These are phyloP conservation scores for Styphnolobium japonicum DNA, from an alignment of 306 rosid genomes.

Conservation along the genomic window DNA sequence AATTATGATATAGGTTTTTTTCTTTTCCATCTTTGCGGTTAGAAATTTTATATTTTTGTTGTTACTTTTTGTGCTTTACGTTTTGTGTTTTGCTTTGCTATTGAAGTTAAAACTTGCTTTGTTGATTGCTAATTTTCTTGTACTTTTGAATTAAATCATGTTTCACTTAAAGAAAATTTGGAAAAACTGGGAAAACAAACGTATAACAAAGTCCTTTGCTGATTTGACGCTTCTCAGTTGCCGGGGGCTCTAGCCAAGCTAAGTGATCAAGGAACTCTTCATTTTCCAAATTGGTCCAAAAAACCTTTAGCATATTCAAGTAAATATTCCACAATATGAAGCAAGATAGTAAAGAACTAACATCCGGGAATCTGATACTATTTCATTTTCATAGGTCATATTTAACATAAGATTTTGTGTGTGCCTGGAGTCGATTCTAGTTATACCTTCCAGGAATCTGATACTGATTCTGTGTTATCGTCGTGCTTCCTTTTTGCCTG, in stretches of 20 bases:
- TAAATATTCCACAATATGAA: not conserved
- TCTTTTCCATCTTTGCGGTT: no score
- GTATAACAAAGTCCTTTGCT: not conserved
- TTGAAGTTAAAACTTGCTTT: not conserved
- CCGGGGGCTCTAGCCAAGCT: not conserved
- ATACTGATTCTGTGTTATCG: not conserved
- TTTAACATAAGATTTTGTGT: not conserved
- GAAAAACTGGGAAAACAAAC: not conserved
- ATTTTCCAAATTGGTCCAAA: not conserved
- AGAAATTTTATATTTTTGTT: not conserved
- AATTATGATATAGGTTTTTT: no score
- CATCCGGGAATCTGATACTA: not conserved
- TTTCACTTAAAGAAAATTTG: not conserved
- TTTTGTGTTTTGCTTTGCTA: not conserved
- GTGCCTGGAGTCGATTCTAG: not conserved
- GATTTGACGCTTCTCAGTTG: not conserved
- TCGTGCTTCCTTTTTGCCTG: conserved; percentile 1
- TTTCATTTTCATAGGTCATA: not conserved
- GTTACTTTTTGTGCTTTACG: not conserved
- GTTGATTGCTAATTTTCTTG: not conserved
- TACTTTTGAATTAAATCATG: not conserved
- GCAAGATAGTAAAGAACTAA: not conserved
- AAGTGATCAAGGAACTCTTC: not conserved
- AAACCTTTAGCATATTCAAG: not conserved
- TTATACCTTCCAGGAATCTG: not conserved